phyloP scores from a whole-genome alignment of 176 grass and related monocot species.

The Thinopyrum elongatum region DNA sequence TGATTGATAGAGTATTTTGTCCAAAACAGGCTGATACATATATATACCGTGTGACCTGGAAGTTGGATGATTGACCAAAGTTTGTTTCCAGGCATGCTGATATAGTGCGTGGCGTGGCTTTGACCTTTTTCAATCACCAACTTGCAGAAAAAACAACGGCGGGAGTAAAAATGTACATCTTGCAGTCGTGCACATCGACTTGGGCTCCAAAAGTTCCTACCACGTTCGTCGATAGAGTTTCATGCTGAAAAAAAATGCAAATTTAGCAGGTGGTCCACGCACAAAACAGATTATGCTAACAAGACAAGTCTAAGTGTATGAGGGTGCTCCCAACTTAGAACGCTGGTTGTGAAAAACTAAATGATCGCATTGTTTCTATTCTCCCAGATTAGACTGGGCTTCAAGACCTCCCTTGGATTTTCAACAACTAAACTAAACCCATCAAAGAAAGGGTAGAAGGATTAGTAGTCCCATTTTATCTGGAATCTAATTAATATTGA shows the following conservation, averaged over 20 bases:
- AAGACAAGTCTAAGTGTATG: neutral
- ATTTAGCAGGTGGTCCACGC: neutral
- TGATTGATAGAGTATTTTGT: neutral
- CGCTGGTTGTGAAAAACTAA: neutral
- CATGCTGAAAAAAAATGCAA: constrained; percentile 54
- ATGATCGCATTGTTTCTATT: neutral
- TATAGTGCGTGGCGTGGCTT: neutral
- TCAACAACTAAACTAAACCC: neutral
- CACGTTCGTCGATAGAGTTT: constrained; percentile 44
- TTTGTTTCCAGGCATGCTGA: neutral
- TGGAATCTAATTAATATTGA: neutral
- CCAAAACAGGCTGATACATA: neutral
- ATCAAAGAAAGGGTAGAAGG: neutral
- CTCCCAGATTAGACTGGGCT: neutral
- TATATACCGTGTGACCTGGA: neutral
- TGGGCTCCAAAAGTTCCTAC: constrained; percentile 49
- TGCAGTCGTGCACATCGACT: constrained; percentile 72
- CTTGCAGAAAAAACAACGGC: constrained; percentile 21
- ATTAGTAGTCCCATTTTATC: neutral
- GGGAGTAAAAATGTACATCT: constrained; percentile 65
- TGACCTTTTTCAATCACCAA: constrained; percentile 11
- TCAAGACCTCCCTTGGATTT: neutral
- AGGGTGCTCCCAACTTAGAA: too few relatives aligned
- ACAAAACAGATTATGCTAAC: neutral
- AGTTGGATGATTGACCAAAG: neutral